Evolutionary conservation across 2,329 filamentous ascomycete genomes (phyloP).

Genomic region (Ploettnerulaceae sp.): DNA sequence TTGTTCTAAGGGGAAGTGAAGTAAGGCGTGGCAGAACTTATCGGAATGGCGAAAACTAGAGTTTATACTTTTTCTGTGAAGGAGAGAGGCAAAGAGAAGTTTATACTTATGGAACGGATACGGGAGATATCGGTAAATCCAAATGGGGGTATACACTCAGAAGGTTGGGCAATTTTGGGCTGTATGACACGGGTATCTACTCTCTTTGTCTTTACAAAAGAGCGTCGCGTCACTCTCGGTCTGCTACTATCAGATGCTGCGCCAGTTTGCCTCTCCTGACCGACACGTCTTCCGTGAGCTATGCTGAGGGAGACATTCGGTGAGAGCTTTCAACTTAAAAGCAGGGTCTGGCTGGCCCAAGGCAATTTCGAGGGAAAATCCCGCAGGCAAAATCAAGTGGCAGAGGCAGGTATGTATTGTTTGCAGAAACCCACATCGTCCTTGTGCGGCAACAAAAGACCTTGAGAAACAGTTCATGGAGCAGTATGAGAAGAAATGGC

Average conservation of each 20-base stretch:
- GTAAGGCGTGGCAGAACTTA: slow-evolving; percentile 5
- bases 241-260: background rate
- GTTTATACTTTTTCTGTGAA: background rate
- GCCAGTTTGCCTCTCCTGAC: slow-evolving; percentile 4
- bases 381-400: background rate
- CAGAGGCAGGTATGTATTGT: background rate
- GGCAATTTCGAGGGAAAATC: background rate
- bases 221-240: background rate
- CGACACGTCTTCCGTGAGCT: background rate
- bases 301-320: background rate
- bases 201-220: background rate
- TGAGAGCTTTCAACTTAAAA: background rate
- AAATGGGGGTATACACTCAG: background rate
- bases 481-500: background rate
- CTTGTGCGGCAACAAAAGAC: background rate
- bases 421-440: background rate
- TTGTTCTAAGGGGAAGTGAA: slow-evolving; percentile 1
- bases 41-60: background rate
- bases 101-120: background rate
- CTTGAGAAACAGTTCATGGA: background rate
- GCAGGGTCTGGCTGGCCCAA: background rate
- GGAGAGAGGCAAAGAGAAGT: background rate
- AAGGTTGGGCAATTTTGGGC: background rate
- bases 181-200: background rate
- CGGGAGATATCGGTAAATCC: background rate